Base-by-base conservation (phyloP, 106 monocot species). In the Acorus calamus region DNA sequence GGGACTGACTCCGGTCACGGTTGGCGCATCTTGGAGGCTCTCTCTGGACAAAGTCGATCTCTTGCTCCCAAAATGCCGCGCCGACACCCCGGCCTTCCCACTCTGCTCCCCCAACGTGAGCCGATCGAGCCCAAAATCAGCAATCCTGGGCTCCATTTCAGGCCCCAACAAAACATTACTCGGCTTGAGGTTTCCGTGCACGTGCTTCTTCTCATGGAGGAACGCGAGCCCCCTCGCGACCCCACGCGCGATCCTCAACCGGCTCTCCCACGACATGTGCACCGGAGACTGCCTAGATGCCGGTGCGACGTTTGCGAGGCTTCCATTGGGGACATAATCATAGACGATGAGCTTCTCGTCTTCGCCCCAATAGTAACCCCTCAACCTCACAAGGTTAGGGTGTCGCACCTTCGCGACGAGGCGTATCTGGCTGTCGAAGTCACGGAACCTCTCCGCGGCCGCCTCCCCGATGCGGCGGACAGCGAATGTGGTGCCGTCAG, bases 271-370 rank as follows among this genome's bases (percentile, higher is more conserved):
- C 53, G 56, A 54, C 46, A 92, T 62, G 46, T 87, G 67, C 42
- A 77, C 69, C 7, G 92, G 84, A 8, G 92, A 92, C 3, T 28
- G 28, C 28, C 28, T 28, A 28, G 28, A 28, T 28, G 28, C 28
- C 28, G 28, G 28, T 1, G 82, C 71, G 75, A 99, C 76, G 66
- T 92, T 88, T 67, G 85, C 92, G 41, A 99, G 98, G 79, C 88
- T 99, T 64, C 98, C 98, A 60, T 92, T 99, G 55, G 86, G 54
- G 48, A 82, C 88, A 49, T 83, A 99, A 66, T 99, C 92, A 47
- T 79, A 77, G 67, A 99, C 92, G 43, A 99, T 81, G 13, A 99
- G 77, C 72, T 88, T 99, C 79, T 99, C 98, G 47, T 99, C 98
- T 4, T 83, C 47, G 4, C 98, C 98, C 98, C 98, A 99, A 71